phyloP scores from a whole-genome alignment of 139 green algal species.

The Closterium sp. region DNA sequence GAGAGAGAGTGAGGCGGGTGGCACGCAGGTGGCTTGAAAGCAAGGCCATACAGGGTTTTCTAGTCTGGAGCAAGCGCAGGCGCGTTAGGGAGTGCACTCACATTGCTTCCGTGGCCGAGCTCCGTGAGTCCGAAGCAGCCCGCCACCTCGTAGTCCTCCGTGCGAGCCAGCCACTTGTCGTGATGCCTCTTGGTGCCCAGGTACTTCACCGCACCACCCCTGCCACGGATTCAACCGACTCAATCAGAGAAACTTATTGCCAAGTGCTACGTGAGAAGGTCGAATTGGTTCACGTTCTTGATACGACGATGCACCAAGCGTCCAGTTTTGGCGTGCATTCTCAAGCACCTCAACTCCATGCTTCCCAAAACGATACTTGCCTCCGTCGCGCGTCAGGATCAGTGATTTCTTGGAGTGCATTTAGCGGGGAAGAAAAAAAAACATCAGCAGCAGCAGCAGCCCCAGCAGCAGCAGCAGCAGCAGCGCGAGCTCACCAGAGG shows the following conservation, averaged over 20 bases:
- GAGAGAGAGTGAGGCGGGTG: background rate
- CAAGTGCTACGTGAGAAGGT: background rate
- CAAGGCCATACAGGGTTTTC: too few species aligned
- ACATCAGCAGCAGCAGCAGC: background rate
- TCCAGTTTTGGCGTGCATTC: too few species aligned
- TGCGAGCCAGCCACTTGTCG: slow-evolving; percentile 43
- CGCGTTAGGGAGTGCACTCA: slow-evolving; percentile 56
- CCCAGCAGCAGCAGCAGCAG: slow-evolving; percentile 41
- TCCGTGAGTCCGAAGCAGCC: slow-evolving; percentile 84
- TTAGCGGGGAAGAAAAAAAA: background rate
- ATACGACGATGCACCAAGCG: too few species aligned
- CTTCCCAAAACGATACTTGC: too few species aligned
- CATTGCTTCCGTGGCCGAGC: slow-evolving; percentile 82
- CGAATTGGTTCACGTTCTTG: too few species aligned
- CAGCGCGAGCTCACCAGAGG: slow-evolving; percentile 54
- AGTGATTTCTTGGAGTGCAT: background rate
- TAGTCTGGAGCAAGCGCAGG: too few species aligned
- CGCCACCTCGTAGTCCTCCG: slow-evolving; percentile 38
- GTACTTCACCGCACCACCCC: slow-evolving; percentile 69
- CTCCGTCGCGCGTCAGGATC: background rate
- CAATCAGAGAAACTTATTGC: background rate
- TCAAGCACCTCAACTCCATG: too few species aligned
- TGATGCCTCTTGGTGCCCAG: slow-evolving; percentile 85
- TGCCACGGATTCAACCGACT: background rate
- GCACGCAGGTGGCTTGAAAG: too few species aligned